A percentile compares a stretch with the other conserved stretches of the same genome.
Conservation (phyloP, 495 filamentous ascomycete genomes). For the Neurospora sp. region DNA sequence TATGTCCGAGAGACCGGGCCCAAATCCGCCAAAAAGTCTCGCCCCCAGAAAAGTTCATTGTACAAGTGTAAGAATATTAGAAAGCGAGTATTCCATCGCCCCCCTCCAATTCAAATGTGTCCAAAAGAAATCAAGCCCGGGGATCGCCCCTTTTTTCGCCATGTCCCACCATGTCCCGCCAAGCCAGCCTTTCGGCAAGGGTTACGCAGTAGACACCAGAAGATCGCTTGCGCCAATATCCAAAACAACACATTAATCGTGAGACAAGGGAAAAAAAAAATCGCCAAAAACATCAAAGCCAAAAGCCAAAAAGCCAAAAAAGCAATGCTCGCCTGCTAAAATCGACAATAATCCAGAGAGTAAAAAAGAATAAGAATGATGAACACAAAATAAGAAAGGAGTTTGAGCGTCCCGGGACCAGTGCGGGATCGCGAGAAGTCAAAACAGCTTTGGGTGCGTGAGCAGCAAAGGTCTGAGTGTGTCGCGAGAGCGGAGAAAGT, state of each 20-base stretch:
- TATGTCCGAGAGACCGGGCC: background rate
- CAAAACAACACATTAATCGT: constrained; percentile 5
- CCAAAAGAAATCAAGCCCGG: constrained; percentile 7
- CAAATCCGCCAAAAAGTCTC: background rate
- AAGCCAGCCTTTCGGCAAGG: constrained; percentile 14
- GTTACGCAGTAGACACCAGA: constrained; percentile 13
- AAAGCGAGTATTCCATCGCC: background rate
- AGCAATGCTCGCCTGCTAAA: constrained; percentile 24
- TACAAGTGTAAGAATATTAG: background rate
- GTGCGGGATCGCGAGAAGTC: constrained; percentile 13
- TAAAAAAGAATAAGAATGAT: constrained; percentile 8
- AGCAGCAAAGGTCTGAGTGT: constrained; percentile 26
- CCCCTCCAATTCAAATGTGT: constrained; percentile 2
- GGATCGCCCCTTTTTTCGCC: constrained; percentile 11
- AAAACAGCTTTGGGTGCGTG: constrained; percentile 26
- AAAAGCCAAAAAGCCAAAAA: constrained; percentile 17
- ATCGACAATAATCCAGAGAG: constrained; percentile 5
- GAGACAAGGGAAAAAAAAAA: constrained; percentile 6
- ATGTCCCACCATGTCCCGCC: constrained; percentile 6
- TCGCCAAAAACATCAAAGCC: constrained; percentile 12
- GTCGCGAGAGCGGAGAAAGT: constrained; percentile 28
- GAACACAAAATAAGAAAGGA: constrained; percentile 15
- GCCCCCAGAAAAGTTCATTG: background rate
- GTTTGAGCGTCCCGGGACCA: constrained; percentile 9
- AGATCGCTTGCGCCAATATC: constrained; percentile 16